These are phyloP conservation scores for Hanseniaspora lachancei DNA, from an alignment of 805 yeast genomes.

Conservation along the genomic window DNA sequence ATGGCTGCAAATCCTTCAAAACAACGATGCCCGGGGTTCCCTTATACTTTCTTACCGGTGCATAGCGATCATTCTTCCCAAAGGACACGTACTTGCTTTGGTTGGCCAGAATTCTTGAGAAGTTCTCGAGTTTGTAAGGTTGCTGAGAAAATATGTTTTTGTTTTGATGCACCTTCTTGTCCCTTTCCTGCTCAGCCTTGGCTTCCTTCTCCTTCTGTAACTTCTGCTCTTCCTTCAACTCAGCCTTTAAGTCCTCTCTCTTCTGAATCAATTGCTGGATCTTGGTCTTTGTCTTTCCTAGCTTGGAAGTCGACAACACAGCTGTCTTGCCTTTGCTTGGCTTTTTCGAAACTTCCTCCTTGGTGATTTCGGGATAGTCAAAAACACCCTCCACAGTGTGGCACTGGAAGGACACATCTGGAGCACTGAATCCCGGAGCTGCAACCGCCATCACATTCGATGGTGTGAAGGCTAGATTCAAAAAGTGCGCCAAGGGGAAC, in stretches of 20 bases:
- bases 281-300: slow-evolving; percentile 24
- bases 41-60: slow-evolving; percentile 68
- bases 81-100: slow-evolving; percentile 78
- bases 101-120: slow-evolving; percentile 79
- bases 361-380: slow-evolving; percentile 80
- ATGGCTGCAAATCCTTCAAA: slow-evolving; percentile 49
- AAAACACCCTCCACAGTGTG: slow-evolving; percentile 68
- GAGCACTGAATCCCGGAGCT: slow-evolving; percentile 65
- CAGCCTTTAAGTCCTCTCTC: slow-evolving; percentile 39
- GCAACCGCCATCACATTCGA: slow-evolving; percentile 80
- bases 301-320: slow-evolving; percentile 80
- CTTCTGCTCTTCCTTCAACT: slow-evolving; percentile 57
- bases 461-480: slow-evolving; percentile 82
- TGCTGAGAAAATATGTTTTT: slow-evolving; percentile 44
- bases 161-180: slow-evolving; percentile 23
- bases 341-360: slow-evolving; percentile 63
- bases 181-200: slow-evolving; percentile 27
- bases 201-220: slow-evolving; percentile 43
- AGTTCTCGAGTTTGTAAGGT: slow-evolving; percentile 59
- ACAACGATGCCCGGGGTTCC: slow-evolving; percentile 61
- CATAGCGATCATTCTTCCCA: slow-evolving; percentile 54
- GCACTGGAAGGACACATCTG: slow-evolving; percentile 68
- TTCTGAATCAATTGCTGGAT: slow-evolving; percentile 10
- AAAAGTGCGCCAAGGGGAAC: slow-evolving; percentile 92
- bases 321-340: slow-evolving; percentile 88